A percentile compares a stretch with the other conserved stretches of the same genome.
phyloP scores from a whole-genome alignment of 768 basidiomycete genomes.

The Tylopilus intermedius region DNA sequence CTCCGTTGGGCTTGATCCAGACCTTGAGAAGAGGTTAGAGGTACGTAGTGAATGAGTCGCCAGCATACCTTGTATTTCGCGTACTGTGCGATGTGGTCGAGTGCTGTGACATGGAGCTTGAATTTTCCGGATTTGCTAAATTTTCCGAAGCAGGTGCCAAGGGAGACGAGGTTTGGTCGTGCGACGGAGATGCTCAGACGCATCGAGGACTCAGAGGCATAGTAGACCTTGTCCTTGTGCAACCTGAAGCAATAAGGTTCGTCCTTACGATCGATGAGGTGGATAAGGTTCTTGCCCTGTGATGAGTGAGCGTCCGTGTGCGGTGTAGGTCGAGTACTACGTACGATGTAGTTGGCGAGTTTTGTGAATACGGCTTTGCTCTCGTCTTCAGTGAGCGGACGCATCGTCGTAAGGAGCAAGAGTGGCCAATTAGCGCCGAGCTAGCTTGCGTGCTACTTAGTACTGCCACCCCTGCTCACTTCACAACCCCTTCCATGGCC shows the following conservation, averaged over 20 bases:
- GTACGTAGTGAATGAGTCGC: not conserved
- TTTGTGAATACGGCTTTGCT: slow-evolving; percentile 95
- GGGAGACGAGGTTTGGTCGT: slow-evolving; percentile 82
- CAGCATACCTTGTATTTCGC: slow-evolving; percentile 89
- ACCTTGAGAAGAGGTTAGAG: slow-evolving; percentile 46
- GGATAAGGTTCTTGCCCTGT: slow-evolving; percentile 93
- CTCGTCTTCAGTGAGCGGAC: slow-evolving; percentile 94
- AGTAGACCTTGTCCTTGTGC: slow-evolving; percentile 92
- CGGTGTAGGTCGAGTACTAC: slow-evolving; percentile 21
- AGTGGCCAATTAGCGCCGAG: not conserved
- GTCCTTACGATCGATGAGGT: slow-evolving; percentile 90
- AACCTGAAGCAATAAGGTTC: slow-evolving; percentile 95
- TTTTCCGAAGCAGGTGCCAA: slow-evolving; percentile 97
- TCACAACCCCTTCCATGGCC: slow-evolving; percentile 31
- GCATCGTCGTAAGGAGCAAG: slow-evolving; percentile 49
- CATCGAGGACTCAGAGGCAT: slow-evolving; percentile 94
- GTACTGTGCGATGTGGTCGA: slow-evolving; percentile 92
- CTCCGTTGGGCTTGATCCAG: slow-evolving; percentile 99
- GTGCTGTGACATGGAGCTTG: slow-evolving; percentile 89
- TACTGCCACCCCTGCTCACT: slow-evolving; percentile 8
- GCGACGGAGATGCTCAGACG: slow-evolving; percentile 89
- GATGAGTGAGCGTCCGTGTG: not conserved
- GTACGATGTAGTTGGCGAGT: slow-evolving; percentile 92
- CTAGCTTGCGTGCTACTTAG: not conserved
- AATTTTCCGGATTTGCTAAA: slow-evolving; percentile 97